Evolutionary conservation across 768 basidiomycete species (phyloP), one percentile per base, ranked within the genome.

Genomic region (Mycena vulgaris): DNA sequence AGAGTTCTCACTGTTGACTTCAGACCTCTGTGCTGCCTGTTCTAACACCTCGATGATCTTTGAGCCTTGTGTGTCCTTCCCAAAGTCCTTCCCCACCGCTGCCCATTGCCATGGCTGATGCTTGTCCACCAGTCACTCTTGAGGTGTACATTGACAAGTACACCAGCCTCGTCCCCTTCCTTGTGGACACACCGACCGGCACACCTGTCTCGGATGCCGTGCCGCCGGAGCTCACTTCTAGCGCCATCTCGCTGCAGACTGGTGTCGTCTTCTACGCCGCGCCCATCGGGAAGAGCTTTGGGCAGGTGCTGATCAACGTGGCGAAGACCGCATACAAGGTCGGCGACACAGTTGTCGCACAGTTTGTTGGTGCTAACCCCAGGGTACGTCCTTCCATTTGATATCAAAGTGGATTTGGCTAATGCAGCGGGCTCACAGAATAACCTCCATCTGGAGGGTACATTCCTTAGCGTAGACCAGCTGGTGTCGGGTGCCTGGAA

Each of bases 61-160:
- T 77, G 93, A 93, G 42, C 89, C 84, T 69, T 88, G 93, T 94
- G 71, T 76, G 90, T 83, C n/a, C 19, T n/a, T n/a, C n/a, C n/a
- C n/a, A n/a, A n/a, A n/a, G n/a, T n/a, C n/a, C n/a, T 21, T 57
- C 21, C 35, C 8, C 35, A 14, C 35, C 14, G 35, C 35, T 37
- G 14, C 35, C 35, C 8, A 37, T 37, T 14, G 35, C 6, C 8
- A 7, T 37, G 8, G 6, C 6, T 14, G 35, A 37, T 7, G 17
- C 7, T 39, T 45, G 27, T 33, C 0, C 49, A 59, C n/a, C 69
- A 93, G 92, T 84, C 71, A 93, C 93, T 1, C 84, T 94, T 21
- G 93, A 94, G 51, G 90, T 94, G 2, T 94, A 93, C 76, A 92
- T 93, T 64, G 86, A 93, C 78, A 91, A 90, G 75, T 95, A 94